These are phyloP conservation scores for Hyaloscypha variabilis DNA, from an alignment of 495 filamentous ascomycete genomes.

Conservation along the genomic window DNA sequence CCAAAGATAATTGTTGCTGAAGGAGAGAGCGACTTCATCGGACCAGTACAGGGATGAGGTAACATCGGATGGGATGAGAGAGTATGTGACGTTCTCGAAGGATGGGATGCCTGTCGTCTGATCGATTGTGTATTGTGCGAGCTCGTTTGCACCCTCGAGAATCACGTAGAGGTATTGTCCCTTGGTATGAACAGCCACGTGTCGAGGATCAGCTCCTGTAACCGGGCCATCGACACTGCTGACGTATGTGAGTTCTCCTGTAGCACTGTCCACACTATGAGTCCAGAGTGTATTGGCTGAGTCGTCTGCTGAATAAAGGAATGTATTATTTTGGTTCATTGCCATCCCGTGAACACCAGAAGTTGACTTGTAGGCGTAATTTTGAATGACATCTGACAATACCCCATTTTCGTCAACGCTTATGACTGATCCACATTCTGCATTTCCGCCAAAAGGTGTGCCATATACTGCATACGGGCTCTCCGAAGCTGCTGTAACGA, in stretches of 20 bases:
- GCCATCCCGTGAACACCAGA: conserved; percentile 41
- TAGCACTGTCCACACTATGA: conserved; percentile 31
- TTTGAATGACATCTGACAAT: conserved; percentile 29
- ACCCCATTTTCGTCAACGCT: conserved; percentile 35
- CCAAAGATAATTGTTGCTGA: conserved; percentile 36
- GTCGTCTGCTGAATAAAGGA: conserved; percentile 40
- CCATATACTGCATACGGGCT: conserved; percentile 38
- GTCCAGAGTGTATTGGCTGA: conserved; percentile 39
- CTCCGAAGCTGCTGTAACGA: conserved; percentile 27
- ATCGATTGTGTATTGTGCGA: conserved; percentile 26
- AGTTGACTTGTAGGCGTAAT: conserved; percentile 32
- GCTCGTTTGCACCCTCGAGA: conserved; percentile 34
- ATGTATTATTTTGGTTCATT: conserved; percentile 27
- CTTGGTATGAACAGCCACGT: conserved; percentile 33
- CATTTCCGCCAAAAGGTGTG: conserved; percentile 34
- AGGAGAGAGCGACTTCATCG: conserved; percentile 41
- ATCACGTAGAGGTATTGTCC: conserved; percentile 37
- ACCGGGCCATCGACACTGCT: conserved; percentile 20
- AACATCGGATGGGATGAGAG: conserved; percentile 30
- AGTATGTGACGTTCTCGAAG: conserved; percentile 17
- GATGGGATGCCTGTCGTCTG: conserved; percentile 14
- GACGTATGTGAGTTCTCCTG: conserved; percentile 26
- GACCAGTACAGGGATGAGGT: conserved; percentile 35
- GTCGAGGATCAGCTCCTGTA: conserved; percentile 32
- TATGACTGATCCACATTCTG: conserved; percentile 37